Evolutionary conservation across 2,329 filamentous ascomycete species (phyloP).

Genomic region (Curvularia verruculosa): DNA sequence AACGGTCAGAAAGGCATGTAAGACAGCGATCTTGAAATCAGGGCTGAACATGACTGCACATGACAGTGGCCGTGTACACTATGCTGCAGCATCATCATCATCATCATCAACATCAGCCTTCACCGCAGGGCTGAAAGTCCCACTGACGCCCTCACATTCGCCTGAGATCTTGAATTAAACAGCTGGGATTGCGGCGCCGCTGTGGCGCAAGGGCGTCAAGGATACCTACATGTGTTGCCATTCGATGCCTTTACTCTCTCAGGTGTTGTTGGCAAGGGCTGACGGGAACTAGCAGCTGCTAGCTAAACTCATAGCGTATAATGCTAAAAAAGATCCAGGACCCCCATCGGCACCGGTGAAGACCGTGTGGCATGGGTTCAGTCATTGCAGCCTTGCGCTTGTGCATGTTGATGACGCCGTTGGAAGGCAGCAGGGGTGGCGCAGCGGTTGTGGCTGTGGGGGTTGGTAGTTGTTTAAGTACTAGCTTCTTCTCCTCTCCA

Average conservation of each 20-base stretch:
- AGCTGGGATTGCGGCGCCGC: neutral
- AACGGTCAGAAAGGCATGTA: too few relatives aligned
- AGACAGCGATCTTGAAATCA: neutral
- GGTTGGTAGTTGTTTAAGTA: neutral
- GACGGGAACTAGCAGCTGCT: neutral
- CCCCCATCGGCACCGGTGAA: neutral
- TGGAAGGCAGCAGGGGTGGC: constrained; percentile 1
- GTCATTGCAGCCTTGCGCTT: neutral
- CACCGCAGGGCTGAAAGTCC: too few relatives aligned
- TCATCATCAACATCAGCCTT: too few relatives aligned
- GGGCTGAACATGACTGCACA: too few relatives aligned
- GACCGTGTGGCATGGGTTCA: neutral
- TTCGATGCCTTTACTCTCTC: neutral
- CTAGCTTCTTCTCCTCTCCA: neutral
- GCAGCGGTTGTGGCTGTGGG: neutral
- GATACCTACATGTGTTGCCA: neutral
- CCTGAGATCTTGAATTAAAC: neutral
- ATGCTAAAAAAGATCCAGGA: neutral
- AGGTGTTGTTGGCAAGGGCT: neutral
- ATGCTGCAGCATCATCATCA: too few relatives aligned
- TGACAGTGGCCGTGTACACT: too few relatives aligned
- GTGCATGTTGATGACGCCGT: neutral
- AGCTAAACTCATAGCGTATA: neutral
- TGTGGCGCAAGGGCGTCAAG: neutral
- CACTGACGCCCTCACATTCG: neutral